Evolutionary conservation across 2,329 filamentous ascomycete species (phyloP), one percentile per base, ranked within the genome.

Genomic region (Nannizzia gypsea): DNA sequence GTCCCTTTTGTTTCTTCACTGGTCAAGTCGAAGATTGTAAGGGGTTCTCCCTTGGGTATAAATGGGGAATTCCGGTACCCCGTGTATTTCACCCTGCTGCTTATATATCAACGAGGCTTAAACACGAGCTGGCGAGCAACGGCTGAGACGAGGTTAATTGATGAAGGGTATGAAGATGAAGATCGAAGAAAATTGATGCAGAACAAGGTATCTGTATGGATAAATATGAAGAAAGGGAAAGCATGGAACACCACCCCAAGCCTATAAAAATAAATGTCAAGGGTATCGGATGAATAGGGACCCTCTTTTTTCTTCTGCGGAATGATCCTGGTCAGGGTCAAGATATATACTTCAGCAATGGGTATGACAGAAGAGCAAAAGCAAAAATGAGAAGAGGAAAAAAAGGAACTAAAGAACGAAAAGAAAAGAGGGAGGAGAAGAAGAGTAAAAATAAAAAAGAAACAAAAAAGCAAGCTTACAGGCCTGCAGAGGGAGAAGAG

Each of bases 261-360:
- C 17, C 22, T 17, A 13, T 17, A n/a, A 38, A 56, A 42, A 56
- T 42, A 56, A 40, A 31, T 24, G 31, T 56, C 54, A 38, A 56
- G 54, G 54, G 54, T 56, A 56, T 56, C 54, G 54, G 54, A 42
- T 56, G 31, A 56, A 56, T 56, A 56, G 36, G 54, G 54, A 56
- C 54, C 54, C 54, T 56, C 54, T 56, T 56, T 55, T 55, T 56
- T 54, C 20, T 54, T 54, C 48, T 54, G 54, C 17, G 20, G n/a
- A 24, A 22, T 20, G 54, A 56, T 42, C 54, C 54, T 42, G 36
- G 54, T 56, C 54, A 56, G 54, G 54, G 54, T 56, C 54, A 56
- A 54, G 54, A 56, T 56, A 38, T 56, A 42, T 38, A 56, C 34
- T 22, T 56, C 54, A 22, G 54, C 34, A 20, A 31, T 31, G 22